Evolutionary conservation across 352 stramenopile species (phyloP).

Genomic region (Phytophthora citricola): DNA sequence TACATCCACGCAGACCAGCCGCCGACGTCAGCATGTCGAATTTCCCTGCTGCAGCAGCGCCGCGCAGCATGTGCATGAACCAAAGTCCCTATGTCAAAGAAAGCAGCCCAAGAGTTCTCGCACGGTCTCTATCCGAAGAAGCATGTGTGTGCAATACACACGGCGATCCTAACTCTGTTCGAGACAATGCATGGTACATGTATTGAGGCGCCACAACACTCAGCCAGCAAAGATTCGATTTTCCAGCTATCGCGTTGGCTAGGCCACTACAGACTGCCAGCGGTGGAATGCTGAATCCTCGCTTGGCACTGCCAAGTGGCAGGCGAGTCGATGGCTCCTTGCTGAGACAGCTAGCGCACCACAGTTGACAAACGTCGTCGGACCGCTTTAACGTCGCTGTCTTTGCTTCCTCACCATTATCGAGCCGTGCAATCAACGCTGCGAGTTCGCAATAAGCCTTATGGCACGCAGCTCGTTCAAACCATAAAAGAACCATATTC

Average conservation of each 20-base stretch:
- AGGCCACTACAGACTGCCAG: too few species aligned
- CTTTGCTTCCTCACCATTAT: constrained; percentile 31
- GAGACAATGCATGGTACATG: too few species aligned
- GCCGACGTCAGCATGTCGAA: not conserved
- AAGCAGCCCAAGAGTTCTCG: not conserved
- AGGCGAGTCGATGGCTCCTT: constrained; percentile 5
- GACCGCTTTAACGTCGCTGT: constrained; percentile 19
- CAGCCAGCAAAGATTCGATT: too few species aligned
- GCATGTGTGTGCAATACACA: constrained; percentile 2
- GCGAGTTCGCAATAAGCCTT: constrained; percentile 5
- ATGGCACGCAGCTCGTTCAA: constrained; percentile 4
- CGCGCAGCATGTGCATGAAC: constrained; percentile 3
- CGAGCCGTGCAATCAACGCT: constrained; percentile 26
- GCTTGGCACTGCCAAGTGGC: not conserved
- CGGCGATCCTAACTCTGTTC: constrained; percentile 4
- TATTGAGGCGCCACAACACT: too few species aligned
- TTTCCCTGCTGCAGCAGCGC: constrained; percentile 10
- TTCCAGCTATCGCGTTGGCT: too few species aligned
- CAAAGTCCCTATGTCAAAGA: constrained; percentile 2
- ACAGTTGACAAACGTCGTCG: constrained; percentile 31
- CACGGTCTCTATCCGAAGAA: constrained; percentile 15
- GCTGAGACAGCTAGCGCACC: constrained; percentile 12
- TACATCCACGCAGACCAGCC: not conserved
- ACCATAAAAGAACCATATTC: not conserved
- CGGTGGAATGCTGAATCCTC: constrained; percentile 5